Base-by-base conservation (phyloP, 2,329 filamentous ascomycete species). In the Ophiostoma sp. region DNA sequence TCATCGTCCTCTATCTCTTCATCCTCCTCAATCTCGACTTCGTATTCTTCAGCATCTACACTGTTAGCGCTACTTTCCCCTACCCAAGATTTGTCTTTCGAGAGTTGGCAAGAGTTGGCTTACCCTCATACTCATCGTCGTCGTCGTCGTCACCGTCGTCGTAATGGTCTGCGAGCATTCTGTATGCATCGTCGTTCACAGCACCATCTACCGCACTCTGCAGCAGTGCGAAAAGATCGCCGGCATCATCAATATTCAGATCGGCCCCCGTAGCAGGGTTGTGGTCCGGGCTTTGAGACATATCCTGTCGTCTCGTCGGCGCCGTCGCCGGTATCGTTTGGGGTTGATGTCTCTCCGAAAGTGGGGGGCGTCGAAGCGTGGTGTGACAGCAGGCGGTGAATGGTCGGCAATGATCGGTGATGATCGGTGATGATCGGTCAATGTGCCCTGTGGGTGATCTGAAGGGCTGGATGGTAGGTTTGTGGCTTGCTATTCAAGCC, bases 201-300 rank as follows among this genome's bases (percentile, higher is more conserved):
- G 27, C 27, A 33, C n/a, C 57, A 33, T 62, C 57, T 11, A 65
- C 62, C 7, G 35, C 62, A 8, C 35, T 65, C 33, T 65, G 62
- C 62, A 65, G 35, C 20, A 65, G 62, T 20, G 62, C 62, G 15
- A 39, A 39, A 1, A 65, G 13, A 20, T 39, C 35, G 10, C 23
- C 35, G 62, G 35, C 35, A 27, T 39, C 33, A 20, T 65, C 35
- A 13, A 65, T 39, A 35, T 65, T 39, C 2, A 39, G 20, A 1
- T 74, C 72, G 1, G 67, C 71, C 1, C 73, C 72, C 1, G 72
- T 68, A 5, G 69, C 72, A 20, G 73, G 72, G 67, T 71, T 72
- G 4, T 71, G 41, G 60, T 64, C 60, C 33, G 60, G 60, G 33
- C 33, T 64, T 33, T 64, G 60, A n/a, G 35, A 39, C 62, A 65